Evolutionary conservation across 192 early-diverging fungal species (phyloP), one percentile per base, ranked within the genome.

Genomic region (Hyaloraphidium curvatum): DNA sequence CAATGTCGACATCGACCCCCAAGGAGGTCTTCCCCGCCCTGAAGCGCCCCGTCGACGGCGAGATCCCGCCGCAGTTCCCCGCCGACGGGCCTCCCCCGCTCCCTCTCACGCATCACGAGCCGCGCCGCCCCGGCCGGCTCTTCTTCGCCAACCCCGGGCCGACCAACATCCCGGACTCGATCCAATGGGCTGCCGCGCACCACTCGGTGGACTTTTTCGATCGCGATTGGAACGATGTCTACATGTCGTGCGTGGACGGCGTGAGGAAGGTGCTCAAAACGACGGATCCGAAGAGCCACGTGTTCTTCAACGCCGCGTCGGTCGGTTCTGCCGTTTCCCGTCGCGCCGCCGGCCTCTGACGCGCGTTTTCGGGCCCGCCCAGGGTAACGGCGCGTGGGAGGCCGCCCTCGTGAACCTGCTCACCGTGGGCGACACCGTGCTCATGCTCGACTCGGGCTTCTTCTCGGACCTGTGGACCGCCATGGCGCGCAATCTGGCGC

Each of bases 321-420:
- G n/a, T n/a, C n/a, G n/a, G n/a, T n/a, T n/a, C n/a, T n/a, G n/a
- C n/a, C n/a, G n/a, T n/a, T n/a, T n/a, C n/a, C n/a, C n/a, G n/a
- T n/a, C n/a, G n/a, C n/a, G n/a, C n/a, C n/a, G n/a, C n/a, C n/a
- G n/a, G n/a, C n/a, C n/a, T n/a, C n/a, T n/a, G n/a, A n/a, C n/a
- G n/a, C n/a, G n/a, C n/a, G n/a, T n/a, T n/a, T n/a, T n/a, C n/a
- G n/a, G n/a, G n/a, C n/a, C n/a, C n/a, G n/a, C n/a, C n/a, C n/a
- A n/a, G n/a, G 43, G 43, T 4, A 11, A 48, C 43, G 43, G 43
- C 43, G 43, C 43, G 7, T 48, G 43, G 43, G 43, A 48, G 23
- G 23, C 14, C 43, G 43, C 25, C 17, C 43, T 48, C 7, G 43
- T 48, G 7, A 48, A 48, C 19, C 25, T 48, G 43, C 23, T 48